These are phyloP conservation scores for Nicotiana undulata DNA, from an alignment of 257 asterid species.

Conservation along the genomic window DNA sequence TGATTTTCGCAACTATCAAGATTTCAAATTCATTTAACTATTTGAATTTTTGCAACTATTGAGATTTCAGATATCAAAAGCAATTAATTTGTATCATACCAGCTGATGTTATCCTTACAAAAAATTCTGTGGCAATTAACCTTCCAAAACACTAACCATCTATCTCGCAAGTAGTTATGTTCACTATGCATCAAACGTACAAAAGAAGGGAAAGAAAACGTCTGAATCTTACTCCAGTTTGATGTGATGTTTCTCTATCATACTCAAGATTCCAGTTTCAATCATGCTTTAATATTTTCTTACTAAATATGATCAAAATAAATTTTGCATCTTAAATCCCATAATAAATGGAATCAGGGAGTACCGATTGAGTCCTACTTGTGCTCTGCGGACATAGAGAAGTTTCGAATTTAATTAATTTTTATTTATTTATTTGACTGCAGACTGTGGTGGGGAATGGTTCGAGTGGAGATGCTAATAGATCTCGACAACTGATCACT, in stretches of 20 bases:
- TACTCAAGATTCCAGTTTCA: neutral
- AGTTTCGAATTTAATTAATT: neutral
- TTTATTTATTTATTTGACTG: slow-evolving; percentile 20
- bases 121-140: neutral
- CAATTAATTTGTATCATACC: neutral
- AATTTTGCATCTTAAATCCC: neutral
- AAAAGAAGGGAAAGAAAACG: neutral
- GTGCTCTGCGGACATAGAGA: neutral
- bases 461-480: slow-evolving; percentile 11
- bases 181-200: neutral
- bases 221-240: neutral
- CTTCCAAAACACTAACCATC: neutral
- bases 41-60: neutral
- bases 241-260: neutral
- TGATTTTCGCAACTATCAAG: neutral
- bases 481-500: slow-evolving; percentile 24
- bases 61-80: neutral
- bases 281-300: neutral
- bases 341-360: neutral
- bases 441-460: slow-evolving; percentile 53
- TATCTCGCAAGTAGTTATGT: neutral
- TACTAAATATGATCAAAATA: neutral
- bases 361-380: neutral
- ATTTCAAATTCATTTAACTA: neutral
- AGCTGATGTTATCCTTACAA: neutral